A percentile compares a stretch with the other conserved stretches of the same genome.
phyloP scores from a whole-genome alignment of 805 yeast species.

The Monosporozyma unispora region DNA sequence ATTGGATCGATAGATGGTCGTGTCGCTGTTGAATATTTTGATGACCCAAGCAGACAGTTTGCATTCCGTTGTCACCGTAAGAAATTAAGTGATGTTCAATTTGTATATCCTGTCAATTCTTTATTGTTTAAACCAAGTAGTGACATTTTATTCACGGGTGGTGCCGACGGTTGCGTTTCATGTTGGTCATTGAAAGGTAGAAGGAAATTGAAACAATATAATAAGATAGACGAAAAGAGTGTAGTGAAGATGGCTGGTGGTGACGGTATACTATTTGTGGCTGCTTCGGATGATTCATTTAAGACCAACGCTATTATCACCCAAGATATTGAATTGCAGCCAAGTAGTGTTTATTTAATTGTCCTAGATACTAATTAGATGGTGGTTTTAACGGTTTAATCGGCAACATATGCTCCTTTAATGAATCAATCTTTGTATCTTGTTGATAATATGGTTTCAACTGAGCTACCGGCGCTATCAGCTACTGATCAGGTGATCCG shows the following conservation, averaged over 20 bases:
- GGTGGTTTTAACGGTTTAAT: no score
- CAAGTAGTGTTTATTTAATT: slow-evolving; percentile 20
- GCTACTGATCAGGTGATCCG: background rate
- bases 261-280: slow-evolving; percentile 33
- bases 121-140: slow-evolving; percentile 67
- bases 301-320: slow-evolving; percentile 30
- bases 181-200: slow-evolving; percentile 84
- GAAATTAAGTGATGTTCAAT: slow-evolving; percentile 37
- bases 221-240: slow-evolving; percentile 38
- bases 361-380: background rate
- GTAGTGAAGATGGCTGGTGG: slow-evolving; percentile 34
- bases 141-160: slow-evolving; percentile 81
- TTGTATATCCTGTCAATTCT: slow-evolving; percentile 70
- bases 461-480: no score
- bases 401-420: no score
- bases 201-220: slow-evolving; percentile 67
- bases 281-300: slow-evolving; percentile 42
- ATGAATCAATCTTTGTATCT: no score
- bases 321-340: slow-evolving; percentile 14
- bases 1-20: slow-evolving; percentile 75
- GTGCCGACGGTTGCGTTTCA: slow-evolving; percentile 81
- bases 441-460: no score
- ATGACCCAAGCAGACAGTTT: slow-evolving; percentile 41
- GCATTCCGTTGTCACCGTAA: slow-evolving; percentile 78
- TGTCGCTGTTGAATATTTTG: slow-evolving; percentile 62